phyloP scores from a whole-genome alignment of 2,329 filamentous ascomycete genomes.

The Achaetomium macrosporum region DNA sequence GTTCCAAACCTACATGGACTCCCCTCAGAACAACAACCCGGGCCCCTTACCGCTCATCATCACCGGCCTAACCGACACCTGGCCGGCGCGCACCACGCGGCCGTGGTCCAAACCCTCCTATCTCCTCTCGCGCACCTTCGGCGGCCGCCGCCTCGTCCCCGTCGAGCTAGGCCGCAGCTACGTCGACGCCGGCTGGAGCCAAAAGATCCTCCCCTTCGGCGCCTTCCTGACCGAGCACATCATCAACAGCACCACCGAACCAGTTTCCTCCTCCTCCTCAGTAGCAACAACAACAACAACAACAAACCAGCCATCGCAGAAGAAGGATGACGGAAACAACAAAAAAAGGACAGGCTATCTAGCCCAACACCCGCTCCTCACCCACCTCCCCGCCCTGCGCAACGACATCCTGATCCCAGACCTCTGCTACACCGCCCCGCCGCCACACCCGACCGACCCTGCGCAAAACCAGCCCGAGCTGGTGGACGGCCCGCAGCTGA shows the following conservation, averaged over 20 bases:
- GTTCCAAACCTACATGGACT: conserved; percentile 57
- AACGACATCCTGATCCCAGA: conserved; percentile 77
- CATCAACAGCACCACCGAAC: conserved; percentile 15
- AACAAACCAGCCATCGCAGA: not conserved
- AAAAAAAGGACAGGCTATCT: conserved; percentile 62
- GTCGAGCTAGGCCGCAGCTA: conserved; percentile 85
- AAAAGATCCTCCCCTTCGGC: conserved; percentile 69
- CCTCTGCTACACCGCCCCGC: conserved; percentile 70
- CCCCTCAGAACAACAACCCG: conserved; percentile 31
- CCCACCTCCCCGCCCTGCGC: conserved; percentile 70
- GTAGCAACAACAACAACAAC: not conserved
- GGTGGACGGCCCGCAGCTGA: conserved; percentile 55
- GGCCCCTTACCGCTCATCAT: conserved; percentile 63
- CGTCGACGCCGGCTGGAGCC: conserved; percentile 77
- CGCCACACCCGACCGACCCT: conserved; percentile 43
- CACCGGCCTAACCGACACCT: conserved; percentile 56
- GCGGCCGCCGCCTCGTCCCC: conserved; percentile 73
- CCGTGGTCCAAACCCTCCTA: conserved; percentile 72
- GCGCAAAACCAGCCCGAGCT: conserved; percentile 36
- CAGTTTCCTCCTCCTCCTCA: not conserved
- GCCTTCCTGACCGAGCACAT: conserved; percentile 64
- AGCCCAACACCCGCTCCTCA: conserved; percentile 83
- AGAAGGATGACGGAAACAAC: not conserved
- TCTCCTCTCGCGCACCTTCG: conserved; percentile 66
- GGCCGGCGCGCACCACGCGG: conserved; percentile 66